Conservation (phyloP, 495 filamentous ascomycete genomes). For the Aspergillus bridgeri region DNA sequence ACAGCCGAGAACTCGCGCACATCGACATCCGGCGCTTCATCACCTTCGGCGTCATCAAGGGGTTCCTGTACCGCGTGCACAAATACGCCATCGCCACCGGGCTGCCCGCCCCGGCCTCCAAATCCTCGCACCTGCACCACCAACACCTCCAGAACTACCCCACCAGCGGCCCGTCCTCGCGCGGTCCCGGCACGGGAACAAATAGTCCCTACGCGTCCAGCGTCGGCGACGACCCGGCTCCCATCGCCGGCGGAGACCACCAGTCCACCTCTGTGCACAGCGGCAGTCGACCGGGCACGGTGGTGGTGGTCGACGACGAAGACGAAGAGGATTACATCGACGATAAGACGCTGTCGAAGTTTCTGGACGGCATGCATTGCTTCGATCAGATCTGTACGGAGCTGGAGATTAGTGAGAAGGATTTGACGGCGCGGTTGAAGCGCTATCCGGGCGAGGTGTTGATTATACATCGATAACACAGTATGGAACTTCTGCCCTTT, state of each 20-base stretch:
- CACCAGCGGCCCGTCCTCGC: conserved; percentile 31
- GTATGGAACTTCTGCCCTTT: background rate
- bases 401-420: conserved; percentile 55
- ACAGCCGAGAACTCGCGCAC: conserved; percentile 61
- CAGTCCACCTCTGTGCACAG: conserved; percentile 29
- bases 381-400: conserved; percentile 92
- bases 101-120: conserved; percentile 28
- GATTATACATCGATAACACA: conserved; percentile 53
- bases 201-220: conserved; percentile 41
- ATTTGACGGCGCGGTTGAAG: conserved; percentile 50
- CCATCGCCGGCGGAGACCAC: conserved; percentile 9
- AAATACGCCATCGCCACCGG: conserved; percentile 73
- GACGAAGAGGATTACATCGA: conserved; percentile 39
- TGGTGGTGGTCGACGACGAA: conserved; percentile 27
- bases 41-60: conserved; percentile 94
- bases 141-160: conserved; percentile 13
- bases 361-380: conserved; percentile 75
- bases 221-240: conserved; percentile 31
- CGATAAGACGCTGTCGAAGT: conserved; percentile 54
- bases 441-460: conserved; percentile 47
- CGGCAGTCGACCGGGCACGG: conserved; percentile 25
- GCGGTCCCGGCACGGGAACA: conserved; percentile 31
- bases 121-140: conserved; percentile 20
- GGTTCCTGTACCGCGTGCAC: conserved; percentile 90
- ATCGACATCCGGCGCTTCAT: conserved; percentile 89